Base-by-base conservation (phyloP, 768 basidiomycete genomes). In the Lactarius psammicola region DNA sequence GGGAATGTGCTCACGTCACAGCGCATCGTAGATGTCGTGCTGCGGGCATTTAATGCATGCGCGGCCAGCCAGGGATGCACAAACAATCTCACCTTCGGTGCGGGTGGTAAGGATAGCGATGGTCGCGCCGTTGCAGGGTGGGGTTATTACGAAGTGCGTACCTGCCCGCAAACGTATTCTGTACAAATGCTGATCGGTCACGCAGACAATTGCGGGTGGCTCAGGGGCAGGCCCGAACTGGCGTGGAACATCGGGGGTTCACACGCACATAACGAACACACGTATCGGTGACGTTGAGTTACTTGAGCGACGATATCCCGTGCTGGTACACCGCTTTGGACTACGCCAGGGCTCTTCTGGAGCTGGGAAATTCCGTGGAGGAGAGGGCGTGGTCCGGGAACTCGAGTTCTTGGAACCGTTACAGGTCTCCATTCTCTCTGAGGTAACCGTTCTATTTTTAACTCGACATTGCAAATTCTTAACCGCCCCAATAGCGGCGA, bases 41-140 rank as follows among this genome's bases (percentile, higher is more conserved):
- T 98, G 40, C 93, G 90, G 74, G 94, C 95, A 0, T 97, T 98
- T 80, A 84, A 90, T 71, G 94, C 93, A 3, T 89, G 87, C 56
- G 94, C 94, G 20, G 95, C 94, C 0, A 93, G 91, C 71, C 95
- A 97, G 74, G 95, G 95, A 1, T 93, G 92, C 72, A 95, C 92
- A 55, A 95, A 95, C 75, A 96, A 95, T 73, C 77, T 96, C 44
- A 95, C 94, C 0, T 96, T 95, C 72, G 94, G 93, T 4, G 81
- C 87, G 1, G 93, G 92, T 9, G 93, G 94, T n/a, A 94, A 94
- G 76, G 86, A 88, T 74, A 85, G 84, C 71, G 85, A 91, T 56
- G 94, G 93, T 8, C 84, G 84, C 53, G 84, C 85, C 56, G 79
- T 86, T 58, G 82, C 86, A 42, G 94, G 94, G 53, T 96, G 92